Evolutionary conservation across 2,329 filamentous ascomycete genomes (phyloP), one percentile per base, ranked within the genome.

Genomic region (Fusarium algeriense): DNA sequence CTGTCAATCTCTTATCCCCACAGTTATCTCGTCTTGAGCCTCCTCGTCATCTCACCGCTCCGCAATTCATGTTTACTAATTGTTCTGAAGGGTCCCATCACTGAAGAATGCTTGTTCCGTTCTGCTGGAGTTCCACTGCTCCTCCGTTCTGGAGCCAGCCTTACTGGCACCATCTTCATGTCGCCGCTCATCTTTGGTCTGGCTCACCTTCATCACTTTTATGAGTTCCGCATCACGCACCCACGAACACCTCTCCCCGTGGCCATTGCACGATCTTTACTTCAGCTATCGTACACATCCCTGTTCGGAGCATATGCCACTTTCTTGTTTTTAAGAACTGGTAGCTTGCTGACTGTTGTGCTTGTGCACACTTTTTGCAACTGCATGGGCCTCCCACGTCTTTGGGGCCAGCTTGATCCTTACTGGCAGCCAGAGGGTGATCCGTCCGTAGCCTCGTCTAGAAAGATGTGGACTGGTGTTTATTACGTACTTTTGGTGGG

Each of bases 121-220:
- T 94, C 93, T 6, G 90, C 94, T 73, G 91, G 95, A 56, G 87
- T 98, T 41, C 93, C 95, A 4, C 86, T 98, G 14, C 91, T 98
- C 77, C 83, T 98, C 34, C 84, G 94, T 53, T 90, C 94, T 23
- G 87, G 87, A 46, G 84, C 89, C 54, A 85, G 86, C 45, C 76
- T 85, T 32, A 71, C 77, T 5, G 83, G 84, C 43, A 94, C 93
- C 71, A 88, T 97, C 77, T 94, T 97, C 82, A 83, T 93, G 14
- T 93, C 93, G 3, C 95, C 95, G 10, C 84, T 98, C 14, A 91
- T 97, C 80, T 98, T 98, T 78, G 95, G 95, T 55, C 90, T 97
- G 46, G 95, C 96, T 11, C 96, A 99, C 82, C 82, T 97, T 50
- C 95, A 99, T 82, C 96, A 99, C 82, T 94, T 97, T 80, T 97